Evolutionary conservation across 345 rosid genomes (phyloP), one percentile per base, ranked within the genome.

Genomic region (Punica granatum): DNA sequence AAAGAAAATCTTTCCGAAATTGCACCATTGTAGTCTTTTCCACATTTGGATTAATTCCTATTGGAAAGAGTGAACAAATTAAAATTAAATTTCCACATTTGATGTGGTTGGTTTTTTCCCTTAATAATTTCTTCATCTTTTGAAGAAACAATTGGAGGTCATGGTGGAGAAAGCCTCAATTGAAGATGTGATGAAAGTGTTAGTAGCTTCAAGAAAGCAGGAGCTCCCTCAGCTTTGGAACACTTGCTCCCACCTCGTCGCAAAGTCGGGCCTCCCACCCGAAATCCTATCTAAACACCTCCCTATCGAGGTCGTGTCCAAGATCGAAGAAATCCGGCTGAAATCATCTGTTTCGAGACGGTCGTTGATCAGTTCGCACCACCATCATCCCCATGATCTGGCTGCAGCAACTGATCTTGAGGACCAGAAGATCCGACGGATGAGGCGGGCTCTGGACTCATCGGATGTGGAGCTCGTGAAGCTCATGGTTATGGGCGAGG

Each of bases 131-230:
- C 65, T 43, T 18, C 25, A 73, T 28, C 16, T 60, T 70, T 67
- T 13, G 67, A 88, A 95, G 99, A 92, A 92, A 76, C 99, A 95
- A 81, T 76, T 95, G 75, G 96, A 87, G 33, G 80, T 79, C 70
- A 92, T 88, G 92, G 99, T 95, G 36, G 99, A 92, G 79, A 95
- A 95, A 78, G 96, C 97, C 10, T 90, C 98, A 7, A 95, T 92
- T 36, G 99, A 95, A 70, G 99, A 95, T 79, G 97, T 95, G 8
- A 92, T 90, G 99, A 95, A 90, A 73, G 99, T 95, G 8, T 75
- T 95, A 16, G 85, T 92, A 73, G 99, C 99, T 49, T 95, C 99
- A 53, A 84, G 97, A 74, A 95, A 85, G 70, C 99, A 92, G 85
- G 99, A 90, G 69, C 90, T 94, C 97, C 96, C 87, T 63, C 99